These are phyloP conservation scores for Talaromyces sp. DNA, from an alignment of 2,329 filamentous ascomycete genomes.

Conservation along the genomic window DNA sequence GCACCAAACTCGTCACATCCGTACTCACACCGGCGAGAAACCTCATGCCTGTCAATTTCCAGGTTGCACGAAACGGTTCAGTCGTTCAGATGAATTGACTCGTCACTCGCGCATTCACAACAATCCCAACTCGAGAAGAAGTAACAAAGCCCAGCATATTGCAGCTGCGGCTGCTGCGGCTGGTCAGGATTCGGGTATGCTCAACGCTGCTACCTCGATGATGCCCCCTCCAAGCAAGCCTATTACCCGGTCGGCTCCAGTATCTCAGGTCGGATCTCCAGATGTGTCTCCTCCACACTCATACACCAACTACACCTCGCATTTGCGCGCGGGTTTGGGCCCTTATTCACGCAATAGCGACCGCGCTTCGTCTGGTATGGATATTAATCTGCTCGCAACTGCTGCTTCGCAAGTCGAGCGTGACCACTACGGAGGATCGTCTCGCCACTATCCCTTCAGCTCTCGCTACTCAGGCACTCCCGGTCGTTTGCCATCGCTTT, in stretches of 20 bases:
- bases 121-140: conserved; percentile 93
- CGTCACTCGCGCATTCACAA: conserved; percentile 97
- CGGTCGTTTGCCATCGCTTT: conserved; percentile 69
- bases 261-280: conserved; percentile 82
- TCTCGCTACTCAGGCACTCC: conserved; percentile 45
- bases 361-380: conserved; percentile 50
- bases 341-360: conserved; percentile 42
- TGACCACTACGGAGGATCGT: conserved; percentile 47
- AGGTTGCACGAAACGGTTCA: conserved; percentile 96
- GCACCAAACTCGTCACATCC: conserved; percentile 88
- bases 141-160: conserved; percentile 73
- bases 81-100: conserved; percentile 91
- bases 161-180: conserved; percentile 51
- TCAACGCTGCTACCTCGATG: conserved; percentile 56
- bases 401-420: conserved; percentile 65
- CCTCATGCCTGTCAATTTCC: conserved; percentile 94
- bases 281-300: conserved; percentile 95
- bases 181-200: conserved; percentile 49
- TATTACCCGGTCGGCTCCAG: conserved; percentile 82
- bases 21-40: conserved; percentile 97
- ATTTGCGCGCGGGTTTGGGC: conserved; percentile 56
- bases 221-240: conserved; percentile 76
- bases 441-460: conserved; percentile 47
- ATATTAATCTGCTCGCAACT: conserved; percentile 68
- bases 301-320: conserved; percentile 62